Evolutionary conservation across 192 early-diverging fungal genomes (phyloP), one percentile per base, ranked within the genome.

Genomic region (Diversispora eburnea): DNA sequence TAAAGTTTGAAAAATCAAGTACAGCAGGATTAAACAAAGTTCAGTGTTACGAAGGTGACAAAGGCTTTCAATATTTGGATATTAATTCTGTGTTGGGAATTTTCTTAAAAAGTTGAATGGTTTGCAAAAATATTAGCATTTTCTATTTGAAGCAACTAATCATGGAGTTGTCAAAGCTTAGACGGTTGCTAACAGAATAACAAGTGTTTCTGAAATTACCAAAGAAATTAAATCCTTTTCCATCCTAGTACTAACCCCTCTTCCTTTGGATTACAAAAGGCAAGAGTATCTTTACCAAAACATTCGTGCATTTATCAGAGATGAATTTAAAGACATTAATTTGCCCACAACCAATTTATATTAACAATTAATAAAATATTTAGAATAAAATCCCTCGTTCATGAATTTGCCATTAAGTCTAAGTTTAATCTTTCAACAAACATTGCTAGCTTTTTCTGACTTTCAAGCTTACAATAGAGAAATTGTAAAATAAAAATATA

Each of bases 401-500:
- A n/a, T n/a, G n/a, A 51, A n/a, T n/a, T n/a, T n/a, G n/a, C n/a
- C 49, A 51, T 51, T 51, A 51, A 51, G 49, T 51, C 25, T n/a
- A n/a, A n/a, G 25, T 33, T 2, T 12, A n/a, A n/a, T 51, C 3
- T 51, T 51, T 51, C 3, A 3, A 51, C 49, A 51, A 51, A 51
- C 3, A 51, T 51, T 51, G 49, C 15, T 33, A 33, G 25, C 25
- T 33, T 33, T 2, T 33, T 2, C n/a, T n/a, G n/a, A n/a, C n/a
- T 56, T 56, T 56, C 6, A 56, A 56, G 55, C 17, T 56, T 56
- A 56, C 6, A 56, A 56, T 15, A 56, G 17, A 56, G 17, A 56
- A 56, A 56, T 56, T 15, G 6, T 56, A 56, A 56, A 56, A 56
- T 56, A 56, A 56, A 15, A 15, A 56, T 56, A 56, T 56, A 56